Evolutionary conservation across 1,284 basidiomycete species (phyloP).

Genomic region (Clitocybe nebularis): DNA sequence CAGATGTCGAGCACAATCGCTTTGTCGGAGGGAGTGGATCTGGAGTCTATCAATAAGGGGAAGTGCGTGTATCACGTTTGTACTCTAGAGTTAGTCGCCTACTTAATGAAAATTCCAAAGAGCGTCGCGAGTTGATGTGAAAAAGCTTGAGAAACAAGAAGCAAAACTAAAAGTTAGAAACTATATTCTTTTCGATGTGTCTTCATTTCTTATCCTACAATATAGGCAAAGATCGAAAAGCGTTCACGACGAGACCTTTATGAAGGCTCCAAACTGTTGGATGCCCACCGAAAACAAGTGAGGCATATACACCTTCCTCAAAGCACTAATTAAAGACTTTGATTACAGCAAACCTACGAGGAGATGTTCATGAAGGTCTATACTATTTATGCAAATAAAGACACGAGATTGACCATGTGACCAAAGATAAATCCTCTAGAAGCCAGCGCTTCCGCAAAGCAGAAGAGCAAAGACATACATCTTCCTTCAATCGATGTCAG

Average conservation of each 20-base stretch:
- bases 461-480: conserved; percentile 97
- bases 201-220: background rate
- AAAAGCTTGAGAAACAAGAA: conserved; percentile 98
- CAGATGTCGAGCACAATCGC: conserved; percentile 84
- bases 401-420: conserved; percentile 1
- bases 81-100: conserved; percentile 12
- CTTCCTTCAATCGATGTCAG: conserved; percentile 94
- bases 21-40: conserved; percentile 82
- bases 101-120: conserved; percentile 34
- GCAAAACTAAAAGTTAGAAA: conserved; percentile 81
- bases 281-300: conserved; percentile 88
- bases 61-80: conserved; percentile 55
- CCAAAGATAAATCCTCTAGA: conserved; percentile 90
- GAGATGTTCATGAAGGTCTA: conserved; percentile 94
- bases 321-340: background rate
- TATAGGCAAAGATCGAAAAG: conserved; percentile 94
- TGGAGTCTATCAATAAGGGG: conserved; percentile 92
- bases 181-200: background rate
- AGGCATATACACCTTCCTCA: conserved; percentile 15
- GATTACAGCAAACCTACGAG: conserved; percentile 84
- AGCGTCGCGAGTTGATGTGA: conserved; percentile 94
- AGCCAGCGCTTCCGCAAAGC: conserved; percentile 74
- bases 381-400: conserved; percentile 1
- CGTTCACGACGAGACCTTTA: conserved; percentile 86
- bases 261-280: conserved; percentile 93